Evolutionary conservation across 1,139 yeast species (phyloP).

Genomic region (Taphrina communis): DNA sequence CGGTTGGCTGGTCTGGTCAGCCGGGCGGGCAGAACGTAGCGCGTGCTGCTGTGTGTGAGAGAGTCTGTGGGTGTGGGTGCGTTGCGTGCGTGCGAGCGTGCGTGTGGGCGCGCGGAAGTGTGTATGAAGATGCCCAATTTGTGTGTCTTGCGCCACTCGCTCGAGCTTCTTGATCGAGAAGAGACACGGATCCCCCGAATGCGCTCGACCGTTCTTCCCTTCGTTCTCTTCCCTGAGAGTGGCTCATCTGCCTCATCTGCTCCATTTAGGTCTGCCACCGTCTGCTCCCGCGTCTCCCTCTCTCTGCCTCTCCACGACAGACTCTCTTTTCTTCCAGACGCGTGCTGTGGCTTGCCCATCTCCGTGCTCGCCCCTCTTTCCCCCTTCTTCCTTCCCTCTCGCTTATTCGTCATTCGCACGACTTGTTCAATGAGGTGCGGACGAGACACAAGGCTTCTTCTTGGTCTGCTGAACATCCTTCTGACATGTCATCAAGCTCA

Average conservation of each 20-base stretch:
- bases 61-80: background rate
- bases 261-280: no score
- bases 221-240: no score
- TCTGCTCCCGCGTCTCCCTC: no score
- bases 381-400: no score
- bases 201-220: background rate
- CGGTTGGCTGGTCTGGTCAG: no score
- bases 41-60: conserved; percentile 5
- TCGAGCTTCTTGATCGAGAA: background rate
- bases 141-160: background rate
- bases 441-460: background rate
- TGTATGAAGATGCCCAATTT: background rate
- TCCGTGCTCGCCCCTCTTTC: no score
- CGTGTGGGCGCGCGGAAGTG: background rate
- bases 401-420: no score
- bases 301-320: no score
- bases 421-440: no score
- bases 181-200: conserved; percentile 3
- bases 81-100: background rate
- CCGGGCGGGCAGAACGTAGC: background rate
- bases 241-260: no score
- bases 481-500: background rate
- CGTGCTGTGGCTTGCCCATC: no score
- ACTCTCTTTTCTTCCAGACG: no score
- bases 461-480: background rate